A percentile compares a stretch with the other conserved stretches of the same genome.
These are phyloP conservation scores for Paraphoma chrysanthemicola DNA, from an alignment of 2,329 filamentous ascomycete species.

Conservation along the genomic window DNA sequence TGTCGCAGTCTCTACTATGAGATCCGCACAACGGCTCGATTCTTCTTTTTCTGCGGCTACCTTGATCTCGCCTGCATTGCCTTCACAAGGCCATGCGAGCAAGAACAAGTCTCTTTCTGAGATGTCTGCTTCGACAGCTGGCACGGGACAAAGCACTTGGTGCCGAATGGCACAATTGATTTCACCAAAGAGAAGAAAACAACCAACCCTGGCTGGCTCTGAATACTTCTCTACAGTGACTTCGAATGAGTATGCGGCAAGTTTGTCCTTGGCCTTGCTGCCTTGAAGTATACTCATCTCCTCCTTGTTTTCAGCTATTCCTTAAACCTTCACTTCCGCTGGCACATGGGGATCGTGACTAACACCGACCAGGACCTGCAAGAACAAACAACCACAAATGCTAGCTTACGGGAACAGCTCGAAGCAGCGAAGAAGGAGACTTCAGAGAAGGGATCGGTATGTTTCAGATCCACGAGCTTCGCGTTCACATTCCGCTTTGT, in stretches of 20 bases:
- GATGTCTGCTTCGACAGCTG: conserved; percentile 26
- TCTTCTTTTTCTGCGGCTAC: conserved; percentile 30
- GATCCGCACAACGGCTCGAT: conserved; percentile 22
- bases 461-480: conserved; percentile 7
- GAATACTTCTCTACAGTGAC: conserved; percentile 19
- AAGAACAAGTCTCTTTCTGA: conserved; percentile 30
- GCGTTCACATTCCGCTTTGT: conserved; percentile 3
- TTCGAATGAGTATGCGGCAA: conserved; percentile 34
- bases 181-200: conserved; percentile 26
- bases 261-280: conserved; percentile 37
- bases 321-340: conserved; percentile 2
- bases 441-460: conserved; percentile 46
- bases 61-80: conserved; percentile 24
- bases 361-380: conserved; percentile 38
- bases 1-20: conserved; percentile 26
- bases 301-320: conserved; percentile 3
- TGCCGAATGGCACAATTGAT: conserved; percentile 28
- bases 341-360: conserved; percentile 9
- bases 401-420: conserved; percentile 36
- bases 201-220: conserved; percentile 19
- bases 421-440: conserved; percentile 43
- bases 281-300: conserved; percentile 34
- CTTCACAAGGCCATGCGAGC: conserved; percentile 7
- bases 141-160: conserved; percentile 34
- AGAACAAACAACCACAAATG: conserved; percentile 32